Evolutionary conservation across 495 filamentous ascomycete species (phyloP), one percentile per base, ranked within the genome.

Genomic region (Neurospora intermedia): DNA sequence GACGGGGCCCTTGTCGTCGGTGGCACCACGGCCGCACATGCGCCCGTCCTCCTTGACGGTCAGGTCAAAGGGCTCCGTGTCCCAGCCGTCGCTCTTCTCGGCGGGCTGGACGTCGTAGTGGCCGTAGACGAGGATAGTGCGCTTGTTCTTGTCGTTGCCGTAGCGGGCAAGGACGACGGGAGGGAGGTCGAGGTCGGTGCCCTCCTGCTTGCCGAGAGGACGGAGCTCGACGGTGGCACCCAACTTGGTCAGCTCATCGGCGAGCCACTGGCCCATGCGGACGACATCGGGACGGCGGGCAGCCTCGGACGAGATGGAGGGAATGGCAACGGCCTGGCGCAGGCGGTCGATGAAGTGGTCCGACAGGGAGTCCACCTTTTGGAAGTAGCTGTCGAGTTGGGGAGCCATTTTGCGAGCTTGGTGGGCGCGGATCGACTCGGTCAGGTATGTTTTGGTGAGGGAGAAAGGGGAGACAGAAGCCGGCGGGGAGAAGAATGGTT

Each of bases 91-190:
- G 76, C 92, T 92, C 85, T 90, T 93, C 80, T 92, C 85, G 46
- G 96, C 96, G 4, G 96, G 96, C 82, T 99, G 96, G 18, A 99
- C 96, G 83, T 99, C 96, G 84, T 99, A 99, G 84, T 99, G 96
- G 41, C 96, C 96, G 76, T 99, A 99, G 35, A 99, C 92, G 66
- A 98, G 86, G 76, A 99, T 94, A 10, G 93, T 98, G 43, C 92
- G 89, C 88, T 98, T 98, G 78, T 88, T 92, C 81, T 91, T 89
- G 81, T 97, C 94, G 80, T 88, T 91, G 72, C 96, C 94, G 81
- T 98, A 97, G 27, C 96, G 90, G 62, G 91, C 94, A 75, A 98
- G 87, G 43, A 99, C 88, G 41, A 97, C 93, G 40, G 96, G 96
- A 13, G 96, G 96, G 13, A 99, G 89, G 38, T 97, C 89, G 75